phyloP scores from a whole-genome alignment of 805 yeast genomes.

The Candida ulmi region DNA sequence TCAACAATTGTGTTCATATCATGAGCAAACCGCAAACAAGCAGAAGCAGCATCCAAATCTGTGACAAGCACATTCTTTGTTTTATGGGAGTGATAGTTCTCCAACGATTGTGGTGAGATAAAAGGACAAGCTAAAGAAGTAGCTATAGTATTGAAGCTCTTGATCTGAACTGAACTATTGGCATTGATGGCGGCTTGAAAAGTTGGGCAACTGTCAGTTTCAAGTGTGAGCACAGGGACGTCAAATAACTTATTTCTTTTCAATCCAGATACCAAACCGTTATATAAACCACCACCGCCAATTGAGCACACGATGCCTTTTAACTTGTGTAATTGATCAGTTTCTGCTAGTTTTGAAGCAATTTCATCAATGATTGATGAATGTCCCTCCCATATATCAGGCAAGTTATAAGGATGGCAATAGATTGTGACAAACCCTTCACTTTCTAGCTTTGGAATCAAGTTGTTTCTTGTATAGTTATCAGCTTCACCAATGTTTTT shows the following conservation, averaged over 20 bases:
- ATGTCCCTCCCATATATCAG: conserved; percentile 52
- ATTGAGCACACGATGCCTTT: conserved; percentile 48
- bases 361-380: conserved; percentile 42
- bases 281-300: conserved; percentile 55
- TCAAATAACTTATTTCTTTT: conserved; percentile 28
- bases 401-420: conserved; percentile 51
- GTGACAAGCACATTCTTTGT: conserved; percentile 38
- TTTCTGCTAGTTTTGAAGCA: conserved; percentile 20
- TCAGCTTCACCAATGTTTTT: conserved; percentile 47
- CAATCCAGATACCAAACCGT: conserved; percentile 45
- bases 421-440: conserved; percentile 33
- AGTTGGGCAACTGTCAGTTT: conserved; percentile 60
- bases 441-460: conserved; percentile 21
- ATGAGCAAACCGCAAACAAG: conserved; percentile 43
- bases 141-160: conserved; percentile 49
- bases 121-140: conserved; percentile 58
- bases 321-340: conserved; percentile 21
- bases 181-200: conserved; percentile 45
- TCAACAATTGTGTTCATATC: conserved; percentile 52
- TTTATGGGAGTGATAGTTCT: conserved; percentile 35
- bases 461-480: conserved; percentile 28
- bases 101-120: conserved; percentile 45
- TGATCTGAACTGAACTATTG: conserved; percentile 37
- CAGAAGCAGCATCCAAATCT: conserved; percentile 51
- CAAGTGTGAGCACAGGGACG: conserved; percentile 44